Evolutionary conservation across 2,329 filamentous ascomycete species (phyloP), one percentile per base, ranked within the genome.

Genomic region (Colletotrichum brevisporum): DNA sequence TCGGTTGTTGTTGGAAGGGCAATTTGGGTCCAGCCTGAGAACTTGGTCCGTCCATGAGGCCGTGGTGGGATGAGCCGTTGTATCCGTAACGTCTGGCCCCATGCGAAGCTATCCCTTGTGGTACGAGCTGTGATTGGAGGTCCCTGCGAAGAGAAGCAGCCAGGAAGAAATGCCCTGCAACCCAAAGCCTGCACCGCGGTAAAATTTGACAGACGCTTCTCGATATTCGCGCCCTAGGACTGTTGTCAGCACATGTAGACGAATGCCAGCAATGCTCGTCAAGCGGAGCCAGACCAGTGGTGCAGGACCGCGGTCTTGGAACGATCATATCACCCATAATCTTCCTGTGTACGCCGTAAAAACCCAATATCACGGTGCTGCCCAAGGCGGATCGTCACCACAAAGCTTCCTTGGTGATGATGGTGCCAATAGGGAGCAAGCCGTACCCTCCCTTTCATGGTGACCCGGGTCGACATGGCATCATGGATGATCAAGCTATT

Each of bases 401-500:
- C 26, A 24, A 52, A 27, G 12, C 50, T 43, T 5, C 41, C 4
- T 43, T 48, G 16, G 18, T 16, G 52, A 9, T 3, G 52, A 54
- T 15, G 24, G 16, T 47, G 47, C 39, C 48, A 60, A 26, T 51
- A 47, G 24, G 15, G 24, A 45, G 27, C n/a, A 13, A n/a, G 27
- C 16, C 27, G 21, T 12, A 5, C 13, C 36, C 36, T 41, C 18
- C 55, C n/a, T 24, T 59, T 24, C 21, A 24, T 8, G 45, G 24
- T 31, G 24, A 45, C 45, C 31, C 10, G 9, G 6, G 16, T 31
- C 12, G 8, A 52, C 10, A 15, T 48, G 50, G 36, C 43, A 31
- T 50, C 56, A 62, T 62, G 57, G 39, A 50, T 59, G 57, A 55
- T 54, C 41, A 12, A 58, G n/a, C 21, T 18, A 27, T 45, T 48